Percentiles rank a stretch among this genome's conserved stretches.
These are phyloP conservation scores for Elongisporangium undulatum DNA, from an alignment of 352 stramenopile genomes.

Conservation along the genomic window DNA sequence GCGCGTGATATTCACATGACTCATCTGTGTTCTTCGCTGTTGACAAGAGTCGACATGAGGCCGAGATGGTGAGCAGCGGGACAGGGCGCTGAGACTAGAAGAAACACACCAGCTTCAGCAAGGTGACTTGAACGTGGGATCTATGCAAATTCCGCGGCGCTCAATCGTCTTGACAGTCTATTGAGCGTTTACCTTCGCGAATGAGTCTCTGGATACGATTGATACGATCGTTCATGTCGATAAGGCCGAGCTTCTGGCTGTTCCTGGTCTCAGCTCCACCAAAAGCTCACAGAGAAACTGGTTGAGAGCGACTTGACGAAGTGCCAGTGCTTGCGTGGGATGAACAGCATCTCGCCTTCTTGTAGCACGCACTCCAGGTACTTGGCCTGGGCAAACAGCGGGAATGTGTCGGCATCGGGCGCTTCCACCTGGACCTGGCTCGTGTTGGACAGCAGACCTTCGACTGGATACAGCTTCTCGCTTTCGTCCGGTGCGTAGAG, in stretches of 20 bases:
- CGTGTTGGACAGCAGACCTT: conserved; percentile 83
- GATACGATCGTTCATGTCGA: too few species aligned
- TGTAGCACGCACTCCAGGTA: conserved; percentile 72
- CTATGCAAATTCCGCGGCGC: conserved; percentile 79
- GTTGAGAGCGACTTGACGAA: conserved; percentile 76
- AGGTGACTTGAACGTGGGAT: conserved; percentile 85
- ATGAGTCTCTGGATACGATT: conserved; percentile 3
- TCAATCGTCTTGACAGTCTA: conserved; percentile 73
- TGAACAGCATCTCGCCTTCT: conserved; percentile 84
- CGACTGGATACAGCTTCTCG: conserved; percentile 73
- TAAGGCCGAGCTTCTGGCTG: too few species aligned
- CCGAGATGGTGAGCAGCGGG: too few species aligned
- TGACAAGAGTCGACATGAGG: too few species aligned
- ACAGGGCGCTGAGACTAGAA: too few species aligned
- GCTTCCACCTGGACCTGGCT: conserved; percentile 68
- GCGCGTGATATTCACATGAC: too few species aligned
- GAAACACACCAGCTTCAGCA: too few species aligned
- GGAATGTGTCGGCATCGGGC: conserved; percentile 45
- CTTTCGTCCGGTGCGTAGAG: conserved; percentile 73
- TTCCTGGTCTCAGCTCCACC: conserved; percentile 30
- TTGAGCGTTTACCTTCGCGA: conserved; percentile 75
- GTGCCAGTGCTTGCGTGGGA: conserved; percentile 87
- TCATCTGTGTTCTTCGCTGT: too few species aligned
- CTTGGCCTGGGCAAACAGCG: conserved; percentile 32
- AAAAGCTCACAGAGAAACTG: conserved; percentile 85